phyloP scores from a whole-genome alignment of 768 basidiomycete species.

The Boletus sp. region DNA sequence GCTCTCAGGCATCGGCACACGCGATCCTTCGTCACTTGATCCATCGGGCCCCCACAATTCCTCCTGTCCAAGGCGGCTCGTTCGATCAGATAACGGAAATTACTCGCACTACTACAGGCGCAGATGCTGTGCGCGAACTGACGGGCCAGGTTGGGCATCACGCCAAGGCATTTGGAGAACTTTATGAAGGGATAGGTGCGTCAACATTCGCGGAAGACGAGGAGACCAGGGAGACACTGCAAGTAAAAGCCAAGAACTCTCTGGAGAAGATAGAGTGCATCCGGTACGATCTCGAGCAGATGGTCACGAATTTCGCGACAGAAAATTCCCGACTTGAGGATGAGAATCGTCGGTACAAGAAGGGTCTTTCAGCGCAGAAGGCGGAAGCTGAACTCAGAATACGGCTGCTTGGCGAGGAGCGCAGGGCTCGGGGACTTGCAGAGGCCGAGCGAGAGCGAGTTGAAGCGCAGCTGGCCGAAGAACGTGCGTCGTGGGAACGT shows the following conservation, averaged over 20 bases:
- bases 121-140: conserved; percentile 43
- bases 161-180: conserved; percentile 38
- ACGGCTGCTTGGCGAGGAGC: conserved; percentile 21
- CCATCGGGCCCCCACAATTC: conserved; percentile 31
- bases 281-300: conserved; percentile 38
- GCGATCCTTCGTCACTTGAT: conserved; percentile 43
- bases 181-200: conserved; percentile 42
- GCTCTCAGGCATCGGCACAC: conserved; percentile 41
- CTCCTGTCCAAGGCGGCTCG: conserved; percentile 46
- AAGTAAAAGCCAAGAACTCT: conserved; percentile 37
- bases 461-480: conserved; percentile 17
- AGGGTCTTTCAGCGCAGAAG: conserved; percentile 8
- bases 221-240: conserved; percentile 37
- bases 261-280: conserved; percentile 40
- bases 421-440: conserved; percentile 16
- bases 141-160: conserved; percentile 41
- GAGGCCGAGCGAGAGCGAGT: conserved; percentile 11
- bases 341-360: conserved; percentile 19
- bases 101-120: conserved; percentile 42
- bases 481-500: conserved; percentile 8
- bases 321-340: conserved; percentile 31
- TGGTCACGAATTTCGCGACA: conserved; percentile 34
- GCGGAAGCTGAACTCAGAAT: conserved; percentile 10
- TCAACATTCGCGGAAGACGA: conserved; percentile 39
- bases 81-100: conserved; percentile 39